A percentile compares a stretch with the other conserved stretches of the same genome.
Conservation (phyloP, 306 rosid genomes). For the Gleditsia sinensis region DNA sequence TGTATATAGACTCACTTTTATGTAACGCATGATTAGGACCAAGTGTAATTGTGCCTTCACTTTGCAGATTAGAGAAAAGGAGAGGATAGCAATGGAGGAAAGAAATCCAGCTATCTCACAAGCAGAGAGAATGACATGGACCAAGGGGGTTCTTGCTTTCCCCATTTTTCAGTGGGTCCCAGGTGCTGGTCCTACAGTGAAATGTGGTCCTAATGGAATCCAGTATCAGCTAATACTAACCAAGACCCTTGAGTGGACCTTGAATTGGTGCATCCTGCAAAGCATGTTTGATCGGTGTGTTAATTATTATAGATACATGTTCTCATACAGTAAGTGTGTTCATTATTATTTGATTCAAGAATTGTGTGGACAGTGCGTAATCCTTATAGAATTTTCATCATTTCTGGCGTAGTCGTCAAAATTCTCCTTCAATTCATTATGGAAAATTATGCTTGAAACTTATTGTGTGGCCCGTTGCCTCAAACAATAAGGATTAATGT, state of each 20-base stretch:
- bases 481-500: background rate
- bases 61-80: conserved; percentile 81
- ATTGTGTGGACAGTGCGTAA: background rate
- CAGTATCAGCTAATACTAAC: conserved; percentile 65
- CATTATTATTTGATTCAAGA: conserved; percentile 5
- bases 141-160: conserved; percentile 91
- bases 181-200: conserved; percentile 83
- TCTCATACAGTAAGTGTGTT: conserved; percentile 7
- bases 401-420: background rate
- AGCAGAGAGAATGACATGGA: conserved; percentile 81
- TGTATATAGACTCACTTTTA: background rate
- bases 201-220: conserved; percentile 53
- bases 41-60: conserved; percentile 24
- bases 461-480: background rate
- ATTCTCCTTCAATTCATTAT: background rate
- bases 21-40: background rate
- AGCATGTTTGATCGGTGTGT: conserved; percentile 98
- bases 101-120: conserved; percentile 66
- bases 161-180: conserved; percentile 91
- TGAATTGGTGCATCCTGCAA: conserved; percentile 97
- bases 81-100: conserved; percentile 66
- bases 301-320: conserved; percentile 15
- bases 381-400: background rate
- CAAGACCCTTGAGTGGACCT: conserved; percentile 95
- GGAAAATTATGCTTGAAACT: conserved; percentile 2